Evolutionary conservation across 2,329 filamentous ascomycete species (phyloP).

Genomic region (Diaporthe aspalathi): DNA sequence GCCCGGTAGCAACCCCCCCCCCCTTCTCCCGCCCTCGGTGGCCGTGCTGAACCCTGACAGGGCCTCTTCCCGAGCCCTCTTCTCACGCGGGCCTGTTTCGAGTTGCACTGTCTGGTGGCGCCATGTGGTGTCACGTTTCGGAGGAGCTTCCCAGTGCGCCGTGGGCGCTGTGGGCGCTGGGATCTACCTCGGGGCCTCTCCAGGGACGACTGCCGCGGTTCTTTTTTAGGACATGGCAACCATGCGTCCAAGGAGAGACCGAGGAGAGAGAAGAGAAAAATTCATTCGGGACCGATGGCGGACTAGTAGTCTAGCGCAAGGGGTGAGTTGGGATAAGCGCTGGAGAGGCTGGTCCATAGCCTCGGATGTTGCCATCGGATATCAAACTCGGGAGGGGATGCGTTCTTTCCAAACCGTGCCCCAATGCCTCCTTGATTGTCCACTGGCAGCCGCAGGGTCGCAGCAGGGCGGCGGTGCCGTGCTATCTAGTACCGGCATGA

Average conservation of each 20-base stretch:
- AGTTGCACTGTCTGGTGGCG: neutral
- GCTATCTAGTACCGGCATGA: slow-evolving; percentile 21
- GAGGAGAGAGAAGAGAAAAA: neutral
- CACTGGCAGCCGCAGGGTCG: neutral
- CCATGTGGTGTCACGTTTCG: slow-evolving; percentile 15
- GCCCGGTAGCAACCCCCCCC: neutral
- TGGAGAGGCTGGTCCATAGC: no score
- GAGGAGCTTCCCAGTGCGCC: neutral
- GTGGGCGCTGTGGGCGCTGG: neutral
- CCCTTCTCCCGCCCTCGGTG: neutral
- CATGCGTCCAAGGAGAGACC: neutral
- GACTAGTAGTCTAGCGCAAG: slow-evolving; percentile 12
- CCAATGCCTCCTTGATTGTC: no score
- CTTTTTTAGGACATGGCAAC: slow-evolving; percentile 1
- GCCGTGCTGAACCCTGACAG: slow-evolving; percentile 8
- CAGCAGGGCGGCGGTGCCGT: neutral
- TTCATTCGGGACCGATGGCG: neutral
- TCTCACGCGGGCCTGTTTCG: slow-evolving; percentile 14
- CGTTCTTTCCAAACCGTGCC: no score
- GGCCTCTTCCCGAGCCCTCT: neutral
- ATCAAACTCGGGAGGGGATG: neutral
- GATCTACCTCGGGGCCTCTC: neutral
- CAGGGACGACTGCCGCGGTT: neutral
- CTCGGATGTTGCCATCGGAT: neutral
- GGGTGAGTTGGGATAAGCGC: neutral